phyloP scores from a whole-genome alignment of 139 green algal genomes.

The Trebouxia sp. region DNA sequence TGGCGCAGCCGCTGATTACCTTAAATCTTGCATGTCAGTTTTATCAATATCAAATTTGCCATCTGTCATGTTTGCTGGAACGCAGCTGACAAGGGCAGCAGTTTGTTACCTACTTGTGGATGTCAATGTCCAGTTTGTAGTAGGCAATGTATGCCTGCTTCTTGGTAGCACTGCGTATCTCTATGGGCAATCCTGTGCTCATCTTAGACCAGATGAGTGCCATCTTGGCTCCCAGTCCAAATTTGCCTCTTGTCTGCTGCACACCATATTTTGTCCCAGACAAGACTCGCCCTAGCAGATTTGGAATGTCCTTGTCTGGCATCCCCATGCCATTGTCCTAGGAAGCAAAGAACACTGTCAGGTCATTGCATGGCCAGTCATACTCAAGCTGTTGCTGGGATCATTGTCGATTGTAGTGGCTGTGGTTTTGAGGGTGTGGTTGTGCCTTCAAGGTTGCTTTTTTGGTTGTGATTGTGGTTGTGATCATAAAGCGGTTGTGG shows the following conservation, averaged over 20 bases:
- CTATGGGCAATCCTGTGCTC: slow-evolving; percentile 92
- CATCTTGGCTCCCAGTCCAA: slow-evolving; percentile 98
- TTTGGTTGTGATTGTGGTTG: too few species aligned
- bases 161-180: slow-evolving; percentile 67
- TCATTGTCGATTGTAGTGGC: too few species aligned
- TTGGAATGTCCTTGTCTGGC: slow-evolving; percentile 91
- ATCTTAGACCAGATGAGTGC: slow-evolving; percentile 96
- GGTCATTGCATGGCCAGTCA: too few species aligned
- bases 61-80: too few species aligned
- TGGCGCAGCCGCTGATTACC: too few species aligned
- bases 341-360: neutral
- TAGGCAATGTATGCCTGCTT: slow-evolving; percentile 61
- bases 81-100: neutral
- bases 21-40: too few species aligned
- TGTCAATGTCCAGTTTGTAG: slow-evolving; percentile 97
- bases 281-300: slow-evolving; percentile 93
- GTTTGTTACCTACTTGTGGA: slow-evolving; percentile 62
- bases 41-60: too few species aligned
- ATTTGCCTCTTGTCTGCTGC: slow-evolving; percentile 95
- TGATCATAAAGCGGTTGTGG: too few species aligned
- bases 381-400: too few species aligned
- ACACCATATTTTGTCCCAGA: slow-evolving; percentile 96
- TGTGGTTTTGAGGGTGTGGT: too few species aligned
- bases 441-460: too few species aligned
- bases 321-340: slow-evolving; percentile 97